Percentiles rank a stretch among this genome's conserved stretches.
These are phyloP conservation scores for Plenodomus biglobosus DNA, from an alignment of 2,329 filamentous ascomycete species.

Conservation along the genomic window DNA sequence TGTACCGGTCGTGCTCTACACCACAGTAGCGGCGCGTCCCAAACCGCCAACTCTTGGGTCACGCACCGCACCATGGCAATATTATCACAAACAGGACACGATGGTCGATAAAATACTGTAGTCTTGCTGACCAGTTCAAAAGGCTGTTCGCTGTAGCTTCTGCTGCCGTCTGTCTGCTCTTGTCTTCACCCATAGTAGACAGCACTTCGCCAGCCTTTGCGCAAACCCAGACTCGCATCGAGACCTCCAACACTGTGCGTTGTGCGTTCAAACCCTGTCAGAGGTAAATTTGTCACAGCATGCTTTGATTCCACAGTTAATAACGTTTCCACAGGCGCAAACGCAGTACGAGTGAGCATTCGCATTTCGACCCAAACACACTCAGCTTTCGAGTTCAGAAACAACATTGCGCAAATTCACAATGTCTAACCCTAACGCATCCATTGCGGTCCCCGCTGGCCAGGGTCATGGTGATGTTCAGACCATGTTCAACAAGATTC, in stretches of 20 bases:
- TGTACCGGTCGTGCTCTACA: background rate
- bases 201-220: background rate
- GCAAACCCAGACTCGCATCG: slow-evolving; percentile 3
- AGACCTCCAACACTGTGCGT: background rate
- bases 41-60: slow-evolving; percentile 6
- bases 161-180: slow-evolving; percentile 12
- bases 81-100: no score
- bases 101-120: no score
- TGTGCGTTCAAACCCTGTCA: background rate
- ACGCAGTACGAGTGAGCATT: background rate
- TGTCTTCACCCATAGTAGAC: background rate
- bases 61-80: background rate
- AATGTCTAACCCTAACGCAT: slow-evolving; percentile 16
- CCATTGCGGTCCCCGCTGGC: slow-evolving; percentile 3
- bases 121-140: slow-evolving; percentile 9
- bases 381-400: background rate
- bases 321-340: background rate
- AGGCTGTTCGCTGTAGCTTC: slow-evolving; percentile 23
- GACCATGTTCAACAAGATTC: slow-evolving; percentile 22
- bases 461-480: slow-evolving; percentile 8
- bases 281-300: background rate
- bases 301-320: background rate
- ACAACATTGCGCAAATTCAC: slow-evolving; percentile 1
- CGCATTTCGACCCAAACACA: background rate
- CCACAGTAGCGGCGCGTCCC: background rate